Evolutionary conservation across 306 rosid species (phyloP).

Genomic region (Rubus idaeus): DNA sequence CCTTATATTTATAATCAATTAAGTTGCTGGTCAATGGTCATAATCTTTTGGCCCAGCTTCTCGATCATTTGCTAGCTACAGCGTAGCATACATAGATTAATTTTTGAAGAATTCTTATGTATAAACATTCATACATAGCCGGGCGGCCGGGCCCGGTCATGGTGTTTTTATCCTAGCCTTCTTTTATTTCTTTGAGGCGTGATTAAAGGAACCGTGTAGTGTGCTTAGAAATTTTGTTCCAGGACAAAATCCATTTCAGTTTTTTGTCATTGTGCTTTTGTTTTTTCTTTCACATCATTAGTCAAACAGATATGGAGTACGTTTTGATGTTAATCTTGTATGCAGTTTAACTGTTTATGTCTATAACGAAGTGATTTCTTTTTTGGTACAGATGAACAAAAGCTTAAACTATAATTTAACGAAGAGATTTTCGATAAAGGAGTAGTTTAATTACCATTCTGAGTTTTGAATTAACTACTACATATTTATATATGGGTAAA

Average conservation of each 20-base stretch:
- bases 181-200: neutral
- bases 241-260: neutral
- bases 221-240: neutral
- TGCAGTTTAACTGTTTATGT: neutral
- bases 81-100: neutral
- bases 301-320: neutral
- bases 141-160: neutral
- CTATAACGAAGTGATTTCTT: neutral
- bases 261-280: neutral
- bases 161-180: neutral
- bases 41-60: neutral
- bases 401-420: neutral
- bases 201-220: neutral
- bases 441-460: neutral
- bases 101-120: neutral
- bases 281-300: neutral
- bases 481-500: too few relatives aligned
- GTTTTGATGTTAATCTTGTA: neutral
- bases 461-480: neutral
- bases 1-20: neutral
- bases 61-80: conserved; percentile 4
- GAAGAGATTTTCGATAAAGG: neutral
- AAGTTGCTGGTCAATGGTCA: neutral
- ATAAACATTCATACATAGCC: neutral
- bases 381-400: too few relatives aligned